Evolutionary conservation across 1,284 basidiomycete genomes (phyloP).

Genomic region (Sporisorium exsertum): DNA sequence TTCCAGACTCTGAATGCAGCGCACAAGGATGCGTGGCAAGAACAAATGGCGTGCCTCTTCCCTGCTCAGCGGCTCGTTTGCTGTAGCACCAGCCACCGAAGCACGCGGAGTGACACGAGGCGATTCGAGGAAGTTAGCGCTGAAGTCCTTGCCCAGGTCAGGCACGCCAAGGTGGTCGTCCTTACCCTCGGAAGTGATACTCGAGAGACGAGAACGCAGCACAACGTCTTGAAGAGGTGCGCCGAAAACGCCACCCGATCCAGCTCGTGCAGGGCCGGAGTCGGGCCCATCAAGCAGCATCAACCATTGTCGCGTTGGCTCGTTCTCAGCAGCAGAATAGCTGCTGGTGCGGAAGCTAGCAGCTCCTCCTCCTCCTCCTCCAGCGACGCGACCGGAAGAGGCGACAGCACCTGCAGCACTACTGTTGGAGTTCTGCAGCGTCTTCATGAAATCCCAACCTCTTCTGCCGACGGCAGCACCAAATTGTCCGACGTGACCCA

Average conservation of each 20-base stretch:
- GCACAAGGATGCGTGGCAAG: conserved; percentile 60
- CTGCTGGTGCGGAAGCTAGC: conserved; percentile 3
- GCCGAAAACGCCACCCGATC: conserved; percentile 48
- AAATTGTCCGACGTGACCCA: conserved; percentile 52
- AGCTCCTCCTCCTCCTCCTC: neutral
- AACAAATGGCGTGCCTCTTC: conserved; percentile 49
- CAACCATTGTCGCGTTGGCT: conserved; percentile 52
- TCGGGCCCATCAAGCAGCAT: conserved; percentile 21
- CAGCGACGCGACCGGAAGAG: neutral
- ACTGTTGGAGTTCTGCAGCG: conserved; percentile 24
- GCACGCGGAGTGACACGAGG: conserved; percentile 27
- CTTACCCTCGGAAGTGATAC: neutral
- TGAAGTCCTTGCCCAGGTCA: conserved; percentile 47
- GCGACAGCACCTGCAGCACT: conserved; percentile 1
- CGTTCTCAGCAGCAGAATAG: conserved; percentile 32
- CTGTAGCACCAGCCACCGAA: conserved; percentile 11
- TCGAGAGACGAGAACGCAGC: conserved; percentile 43
- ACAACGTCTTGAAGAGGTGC: conserved; percentile 58
- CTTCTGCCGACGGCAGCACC: conserved; percentile 55
- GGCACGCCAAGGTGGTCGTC: conserved; percentile 37
- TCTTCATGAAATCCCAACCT: conserved; percentile 59
- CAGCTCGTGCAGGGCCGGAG: neutral
- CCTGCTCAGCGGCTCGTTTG: conserved; percentile 25
- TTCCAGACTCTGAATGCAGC: conserved; percentile 64
- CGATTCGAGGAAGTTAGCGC: conserved; percentile 30